Evolutionary conservation across 768 basidiomycete genomes (phyloP), one percentile per base, ranked within the genome.

Genomic region (Daedaleopsis sinensis): DNA sequence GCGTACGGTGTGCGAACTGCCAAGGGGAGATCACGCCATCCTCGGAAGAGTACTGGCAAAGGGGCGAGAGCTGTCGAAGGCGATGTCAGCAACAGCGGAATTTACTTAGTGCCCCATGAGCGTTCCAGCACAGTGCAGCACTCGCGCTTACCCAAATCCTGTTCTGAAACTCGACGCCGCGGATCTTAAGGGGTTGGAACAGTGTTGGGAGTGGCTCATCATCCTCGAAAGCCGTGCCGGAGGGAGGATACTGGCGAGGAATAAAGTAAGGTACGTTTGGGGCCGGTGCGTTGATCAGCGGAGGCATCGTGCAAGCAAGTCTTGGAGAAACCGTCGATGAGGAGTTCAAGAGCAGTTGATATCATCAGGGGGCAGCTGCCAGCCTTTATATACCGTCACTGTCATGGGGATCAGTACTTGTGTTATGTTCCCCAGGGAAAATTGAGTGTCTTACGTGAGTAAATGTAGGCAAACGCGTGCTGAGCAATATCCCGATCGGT

Each of bases 41-140:
- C 24, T 83, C 71, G 0, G 84, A 74, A 19, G 83, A 85, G 69
- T 84, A 86, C 70, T 86, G 83, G 65, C 84, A 83, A 39, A 87
- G 68, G 0, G 86, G 85, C 7, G 85, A 81, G 37, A 85, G 27
- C 79, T 79, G 27, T 32, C 27, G 27, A 52, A 1, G 50, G 27
- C 10, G 18, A 11, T 39, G 18, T 8, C 38, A 24, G 1, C 7
- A 5, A 18, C 16, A 15, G 39, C 13, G 11, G 11, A 18, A 10
- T 36, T 11, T 6, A n/a, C 12, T 1, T 18, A 12, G n/a, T n/a
- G n/a, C 27, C 18, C 2, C 15, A 16, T 12, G 10, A 21, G 21
- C 3, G 15, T 11, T 3, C 10, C 6, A 38, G 8, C 46, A 6
- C 32, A 37, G 48, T 55, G 44, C 6, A 55, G 37, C 39, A 42